Conservation (phyloP, 768 basidiomycete species). For the Lactarius hatsudake region DNA sequence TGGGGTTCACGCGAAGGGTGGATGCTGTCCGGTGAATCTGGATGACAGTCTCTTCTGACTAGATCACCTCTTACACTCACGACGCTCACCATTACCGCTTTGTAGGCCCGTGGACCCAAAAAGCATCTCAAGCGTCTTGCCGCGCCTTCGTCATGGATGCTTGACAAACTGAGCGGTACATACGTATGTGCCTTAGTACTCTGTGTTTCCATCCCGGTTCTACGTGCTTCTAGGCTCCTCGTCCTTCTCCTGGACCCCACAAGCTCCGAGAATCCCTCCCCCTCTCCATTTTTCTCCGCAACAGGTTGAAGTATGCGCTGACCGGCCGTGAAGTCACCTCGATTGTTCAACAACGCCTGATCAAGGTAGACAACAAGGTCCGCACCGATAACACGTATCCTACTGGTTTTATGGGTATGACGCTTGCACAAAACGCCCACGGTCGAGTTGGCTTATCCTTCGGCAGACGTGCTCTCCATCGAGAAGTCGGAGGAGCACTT, state of each 20-base stretch:
- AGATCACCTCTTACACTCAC: conserved; percentile 12
- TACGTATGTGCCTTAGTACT: conserved; percentile 57
- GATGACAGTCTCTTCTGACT: conserved; percentile 31
- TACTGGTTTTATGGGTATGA: conserved; percentile 93
- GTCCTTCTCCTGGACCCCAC: conserved; percentile 97
- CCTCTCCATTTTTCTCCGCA: conserved; percentile 95
- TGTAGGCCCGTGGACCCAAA: conserved; percentile 94
- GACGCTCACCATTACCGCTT: conserved; percentile 30
- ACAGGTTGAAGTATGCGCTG: conserved; percentile 98
- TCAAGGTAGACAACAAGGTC: conserved; percentile 99
- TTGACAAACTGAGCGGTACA: conserved; percentile 96
- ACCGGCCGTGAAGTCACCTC: conserved; percentile 94
- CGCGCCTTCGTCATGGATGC: conserved; percentile 99
- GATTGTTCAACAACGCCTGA: conserved; percentile 93
- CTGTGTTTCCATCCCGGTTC: background rate
- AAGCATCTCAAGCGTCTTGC: conserved; percentile 98
- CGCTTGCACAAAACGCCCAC: background rate
- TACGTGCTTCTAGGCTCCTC: conserved; percentile 64
- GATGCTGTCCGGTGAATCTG: conserved; percentile 32
- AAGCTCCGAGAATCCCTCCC: conserved; percentile 98
- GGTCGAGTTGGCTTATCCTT: background rate
- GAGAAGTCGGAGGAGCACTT: conserved; percentile 99
- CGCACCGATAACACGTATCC: conserved; percentile 97
- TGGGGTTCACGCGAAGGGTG: conserved; percentile 29
- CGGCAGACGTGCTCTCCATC: conserved; percentile 87